Evolutionary conservation across 108 stramenopile genomes (phyloP), one percentile per base, ranked within the genome.

Genomic region (Nannochloropsis salina): DNA sequence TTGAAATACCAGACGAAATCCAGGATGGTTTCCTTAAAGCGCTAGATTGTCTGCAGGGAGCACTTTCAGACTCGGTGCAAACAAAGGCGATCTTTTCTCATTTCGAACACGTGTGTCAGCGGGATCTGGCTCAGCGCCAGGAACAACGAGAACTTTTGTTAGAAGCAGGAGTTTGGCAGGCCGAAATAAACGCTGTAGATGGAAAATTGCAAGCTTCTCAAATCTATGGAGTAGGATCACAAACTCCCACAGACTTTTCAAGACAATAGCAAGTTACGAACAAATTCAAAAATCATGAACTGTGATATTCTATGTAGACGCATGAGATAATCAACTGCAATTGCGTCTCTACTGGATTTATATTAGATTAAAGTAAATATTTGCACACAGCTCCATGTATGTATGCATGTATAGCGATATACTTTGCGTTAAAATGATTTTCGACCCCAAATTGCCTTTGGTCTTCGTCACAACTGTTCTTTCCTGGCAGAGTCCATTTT

Each of bases 151-250:
- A 74, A 6, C 20, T 4, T 6, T n/a, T 6, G 20, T 74, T 74
- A 2, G 61, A 74, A n/a, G 20, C 15, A 74, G 61, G 61, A 2
- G 61, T 74, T 15, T 74, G 61, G 61, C 61, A 74, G n/a, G 61
- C 61, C 15, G 6, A 74, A 0, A 74, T 74, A n/a, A n/a, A 15
- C n/a, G 61, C 61, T 15, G 61, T 74, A n/a, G 61, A 74, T 74
- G 61, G 61, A 6, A 15, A 74, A n/a, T 4, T 74, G 61, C 20
- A 74, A n/a, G 61, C 2, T n/a, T n/a, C 61, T 15, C 61, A 74
- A 74, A n/a, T 74, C 2, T 74, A 74, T 74, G 61, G 61, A n/a
- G 61, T 74, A n/a, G 61, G 61, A n/a, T 74, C 61, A 74, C 61
- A 74, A 4, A n/a, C 61, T n/a, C 15, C 61, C n/a, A 74, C 61